A percentile compares a stretch with the other conserved stretches of the same genome.
Evolutionary conservation across 306 rosid genomes (phyloP).

Genomic region (Calophaca sinica): DNA sequence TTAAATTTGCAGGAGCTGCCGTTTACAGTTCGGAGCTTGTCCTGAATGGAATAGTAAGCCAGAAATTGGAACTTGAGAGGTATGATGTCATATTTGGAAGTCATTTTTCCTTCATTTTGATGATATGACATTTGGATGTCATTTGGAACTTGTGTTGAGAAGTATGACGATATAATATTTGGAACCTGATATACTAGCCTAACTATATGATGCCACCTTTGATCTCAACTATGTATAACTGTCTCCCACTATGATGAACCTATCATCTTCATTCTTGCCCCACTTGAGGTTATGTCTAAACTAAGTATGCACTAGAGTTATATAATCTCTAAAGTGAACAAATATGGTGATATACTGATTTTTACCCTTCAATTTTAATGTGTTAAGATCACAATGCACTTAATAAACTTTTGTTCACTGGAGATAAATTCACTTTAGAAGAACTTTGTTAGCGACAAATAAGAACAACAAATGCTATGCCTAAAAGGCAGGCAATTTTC

Average conservation of each 20-base stretch:
- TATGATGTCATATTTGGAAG: conserved; percentile 29
- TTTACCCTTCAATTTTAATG: background rate
- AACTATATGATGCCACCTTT: conserved; percentile 5
- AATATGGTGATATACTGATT: background rate
- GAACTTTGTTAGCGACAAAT: conserved; percentile 10
- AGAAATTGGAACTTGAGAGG: conserved; percentile 55
- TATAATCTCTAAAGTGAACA: conserved; percentile 24
- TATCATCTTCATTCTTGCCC: background rate
- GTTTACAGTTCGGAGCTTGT: conserved; percentile 59
- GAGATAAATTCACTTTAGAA: conserved; percentile 16
- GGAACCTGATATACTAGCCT: conserved; percentile 15
- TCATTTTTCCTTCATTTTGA: conserved; percentile 22
- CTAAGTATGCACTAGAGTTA: conserved; percentile 15
- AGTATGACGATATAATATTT: conserved; percentile 40
- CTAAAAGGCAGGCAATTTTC: conserved; percentile 27
- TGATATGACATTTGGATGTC: background rate
- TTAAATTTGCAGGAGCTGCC: conserved; percentile 51
- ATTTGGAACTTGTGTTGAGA: conserved; percentile 41
- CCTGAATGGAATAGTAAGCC: conserved; percentile 60
- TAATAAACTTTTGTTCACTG: background rate
- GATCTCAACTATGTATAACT: conserved; percentile 26
- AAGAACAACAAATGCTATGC: conserved; percentile 12
- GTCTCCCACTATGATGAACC: conserved; percentile 12
- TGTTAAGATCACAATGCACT: conserved; percentile 31
- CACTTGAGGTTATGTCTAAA: conserved; percentile 25